These are phyloP conservation scores for Amanita thiersii DNA, from an alignment of 768 basidiomycete species.

Conservation along the genomic window DNA sequence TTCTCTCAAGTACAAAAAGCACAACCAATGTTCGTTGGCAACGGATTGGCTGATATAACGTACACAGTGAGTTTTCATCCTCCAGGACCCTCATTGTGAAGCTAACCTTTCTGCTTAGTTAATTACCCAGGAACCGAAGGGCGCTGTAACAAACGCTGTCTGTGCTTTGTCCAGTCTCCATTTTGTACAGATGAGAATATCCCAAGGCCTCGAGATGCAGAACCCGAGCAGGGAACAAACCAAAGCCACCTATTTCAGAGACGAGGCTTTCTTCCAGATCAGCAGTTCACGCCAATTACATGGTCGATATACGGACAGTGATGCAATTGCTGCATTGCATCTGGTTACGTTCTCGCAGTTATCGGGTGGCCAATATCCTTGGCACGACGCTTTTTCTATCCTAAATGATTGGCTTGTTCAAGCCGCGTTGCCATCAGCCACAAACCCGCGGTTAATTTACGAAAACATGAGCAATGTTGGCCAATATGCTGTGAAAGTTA, in stretches of 20 bases:
- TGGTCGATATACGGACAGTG: slow-evolving; percentile 51
- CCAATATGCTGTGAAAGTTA: slow-evolving; percentile 59
- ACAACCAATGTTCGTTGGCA: slow-evolving; percentile 59
- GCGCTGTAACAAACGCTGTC: slow-evolving; percentile 64
- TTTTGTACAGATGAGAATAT: slow-evolving; percentile 50
- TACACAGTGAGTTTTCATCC: slow-evolving; percentile 45
- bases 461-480: slow-evolving; percentile 43
- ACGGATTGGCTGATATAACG: slow-evolving; percentile 53
- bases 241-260: slow-evolving; percentile 55
- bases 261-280: slow-evolving; percentile 61
- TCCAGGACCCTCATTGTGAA: slow-evolving; percentile 1
- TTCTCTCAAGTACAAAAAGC: slow-evolving; percentile 63
- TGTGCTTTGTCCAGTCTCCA: slow-evolving; percentile 74
- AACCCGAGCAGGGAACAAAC: slow-evolving; percentile 47
- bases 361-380: slow-evolving; percentile 59
- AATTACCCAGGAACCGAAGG: slow-evolving; percentile 57
- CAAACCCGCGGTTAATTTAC: slow-evolving; percentile 56
- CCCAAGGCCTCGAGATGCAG: slow-evolving; percentile 52
- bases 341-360: slow-evolving; percentile 68
- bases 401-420: slow-evolving; percentile 72
- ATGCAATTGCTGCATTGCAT: slow-evolving; percentile 74
- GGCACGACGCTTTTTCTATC: slow-evolving; percentile 62
- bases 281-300: slow-evolving; percentile 44
- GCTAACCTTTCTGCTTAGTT: slow-evolving; percentile 24
- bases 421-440: slow-evolving; percentile 52